phyloP scores from a whole-genome alignment of 495 filamentous ascomycete genomes.

The Talaromyces adpressus region DNA sequence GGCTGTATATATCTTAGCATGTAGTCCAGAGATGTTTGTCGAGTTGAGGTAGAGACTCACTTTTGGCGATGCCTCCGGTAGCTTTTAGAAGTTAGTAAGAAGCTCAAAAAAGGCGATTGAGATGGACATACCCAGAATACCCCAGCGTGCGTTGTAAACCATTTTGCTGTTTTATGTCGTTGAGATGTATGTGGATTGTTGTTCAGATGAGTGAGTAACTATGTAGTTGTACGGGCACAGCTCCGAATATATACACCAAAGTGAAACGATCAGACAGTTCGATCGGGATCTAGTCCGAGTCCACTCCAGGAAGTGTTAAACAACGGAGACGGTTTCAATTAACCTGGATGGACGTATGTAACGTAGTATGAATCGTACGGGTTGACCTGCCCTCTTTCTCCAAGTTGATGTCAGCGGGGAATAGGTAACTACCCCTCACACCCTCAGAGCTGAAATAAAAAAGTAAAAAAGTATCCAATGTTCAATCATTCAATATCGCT shows the following conservation, averaged over 20 bases:
- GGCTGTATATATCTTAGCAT: constrained; percentile 25
- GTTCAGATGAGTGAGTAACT: background rate
- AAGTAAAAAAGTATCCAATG: background rate
- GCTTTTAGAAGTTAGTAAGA: constrained; percentile 31
- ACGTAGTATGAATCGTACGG: background rate
- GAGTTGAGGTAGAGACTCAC: constrained; percentile 31
- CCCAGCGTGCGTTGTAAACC: constrained; percentile 61
- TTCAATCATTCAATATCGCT: background rate
- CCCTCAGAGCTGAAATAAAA: too few species aligned
- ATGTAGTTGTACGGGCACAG: background rate
- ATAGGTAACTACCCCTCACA: background rate
- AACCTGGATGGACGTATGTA: background rate
- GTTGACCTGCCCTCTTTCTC: background rate
- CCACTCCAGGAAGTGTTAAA: too few species aligned
- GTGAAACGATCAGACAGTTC: too few species aligned
- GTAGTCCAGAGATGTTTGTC: background rate
- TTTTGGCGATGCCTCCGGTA: constrained; percentile 72
- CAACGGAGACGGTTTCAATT: background rate
- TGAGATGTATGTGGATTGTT: background rate
- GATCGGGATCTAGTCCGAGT: too few species aligned
- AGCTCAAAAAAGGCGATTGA: background rate
- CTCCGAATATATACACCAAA: background rate
- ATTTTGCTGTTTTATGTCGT: constrained; percentile 17
- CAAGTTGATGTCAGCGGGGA: constrained; percentile 1
- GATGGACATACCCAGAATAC: constrained; percentile 55